Evolutionary conservation across 176 grass and related monocot genomes (phyloP).

Genomic region (Rhynchospora pubera): DNA sequence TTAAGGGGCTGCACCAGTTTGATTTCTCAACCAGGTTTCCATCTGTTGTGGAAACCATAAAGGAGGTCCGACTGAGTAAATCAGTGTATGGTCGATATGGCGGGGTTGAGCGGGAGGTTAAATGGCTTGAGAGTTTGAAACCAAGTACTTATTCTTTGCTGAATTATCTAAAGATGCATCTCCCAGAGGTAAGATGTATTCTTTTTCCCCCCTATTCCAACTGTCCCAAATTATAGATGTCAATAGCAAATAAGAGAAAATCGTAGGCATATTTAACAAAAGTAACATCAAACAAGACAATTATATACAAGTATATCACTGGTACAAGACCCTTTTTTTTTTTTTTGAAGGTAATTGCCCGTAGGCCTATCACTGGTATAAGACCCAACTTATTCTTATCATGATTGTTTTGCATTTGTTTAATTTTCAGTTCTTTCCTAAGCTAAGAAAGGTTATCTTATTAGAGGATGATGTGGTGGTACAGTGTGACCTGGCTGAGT

Average conservation of each 20-base stretch:
- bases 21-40: conserved; percentile 40
- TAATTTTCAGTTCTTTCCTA: conserved; percentile 64
- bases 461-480: conserved; percentile 92
- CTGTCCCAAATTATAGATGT: too few relatives aligned
- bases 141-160: conserved; percentile 67
- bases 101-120: conserved; percentile 30
- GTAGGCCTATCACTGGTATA: too few relatives aligned
- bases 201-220: background rate
- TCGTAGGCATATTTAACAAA: background rate
- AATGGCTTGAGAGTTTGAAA: conserved; percentile 47
- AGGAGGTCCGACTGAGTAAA: conserved; percentile 51
- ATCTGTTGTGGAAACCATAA: conserved; percentile 63
- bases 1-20: conserved; percentile 87
- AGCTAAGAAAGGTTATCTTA: conserved; percentile 59
- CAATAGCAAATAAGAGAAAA: background rate
- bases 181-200: conserved; percentile 58
- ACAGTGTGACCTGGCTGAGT: conserved; percentile 54
- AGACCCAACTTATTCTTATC: background rate
- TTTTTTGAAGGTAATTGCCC: too few relatives aligned
- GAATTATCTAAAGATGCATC: conserved; percentile 92
- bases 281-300: background rate
- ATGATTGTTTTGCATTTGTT: background rate
- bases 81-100: conserved; percentile 16
- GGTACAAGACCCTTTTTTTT: too few relatives aligned
- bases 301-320: background rate